A percentile compares a stretch with the other conserved stretches of the same genome.
phyloP scores from a whole-genome alignment of 75 land plant genomes.

The Pinus tabuliformis region DNA sequence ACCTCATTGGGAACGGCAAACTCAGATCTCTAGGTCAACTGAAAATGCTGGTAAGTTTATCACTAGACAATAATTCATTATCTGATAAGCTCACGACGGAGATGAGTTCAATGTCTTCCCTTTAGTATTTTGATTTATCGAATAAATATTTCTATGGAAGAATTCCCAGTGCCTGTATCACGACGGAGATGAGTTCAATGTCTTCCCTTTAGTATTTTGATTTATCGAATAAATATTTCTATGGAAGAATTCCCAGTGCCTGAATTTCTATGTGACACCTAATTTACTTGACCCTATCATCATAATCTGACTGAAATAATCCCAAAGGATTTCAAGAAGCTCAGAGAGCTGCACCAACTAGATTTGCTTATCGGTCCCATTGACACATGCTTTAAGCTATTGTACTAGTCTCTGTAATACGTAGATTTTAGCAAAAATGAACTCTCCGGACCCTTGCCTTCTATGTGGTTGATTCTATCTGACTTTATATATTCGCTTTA shows the following conservation, averaged over 20 bases:
- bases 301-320: conserved; percentile 34
- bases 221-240: conserved; percentile 49
- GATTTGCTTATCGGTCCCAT: conserved; percentile 50
- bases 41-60: conserved; percentile 28
- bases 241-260: conserved; percentile 51
- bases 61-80: conserved; percentile 38
- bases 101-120: conserved; percentile 29
- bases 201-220: conserved; percentile 41
- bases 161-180: conserved; percentile 45
- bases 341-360: conserved; percentile 38
- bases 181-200: conserved; percentile 36
- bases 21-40: conserved; percentile 32
- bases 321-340: conserved; percentile 31
- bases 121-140: conserved; percentile 57
- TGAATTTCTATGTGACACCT: conserved; percentile 32
- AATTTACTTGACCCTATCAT: conserved; percentile 43
- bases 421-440: conserved; percentile 56
- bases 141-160: conserved; percentile 50
- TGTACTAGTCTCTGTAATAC: conserved; percentile 29
- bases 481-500: conserved; percentile 31
- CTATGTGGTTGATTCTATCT: conserved; percentile 34
- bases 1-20: conserved; percentile 45
- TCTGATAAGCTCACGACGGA: conserved; percentile 43
- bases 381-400: conserved; percentile 10
- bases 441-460: conserved; percentile 8